These are phyloP conservation scores for Chrysosporium keratinophilum DNA, from an alignment of 2,329 filamentous ascomycete species.

Conservation along the genomic window DNA sequence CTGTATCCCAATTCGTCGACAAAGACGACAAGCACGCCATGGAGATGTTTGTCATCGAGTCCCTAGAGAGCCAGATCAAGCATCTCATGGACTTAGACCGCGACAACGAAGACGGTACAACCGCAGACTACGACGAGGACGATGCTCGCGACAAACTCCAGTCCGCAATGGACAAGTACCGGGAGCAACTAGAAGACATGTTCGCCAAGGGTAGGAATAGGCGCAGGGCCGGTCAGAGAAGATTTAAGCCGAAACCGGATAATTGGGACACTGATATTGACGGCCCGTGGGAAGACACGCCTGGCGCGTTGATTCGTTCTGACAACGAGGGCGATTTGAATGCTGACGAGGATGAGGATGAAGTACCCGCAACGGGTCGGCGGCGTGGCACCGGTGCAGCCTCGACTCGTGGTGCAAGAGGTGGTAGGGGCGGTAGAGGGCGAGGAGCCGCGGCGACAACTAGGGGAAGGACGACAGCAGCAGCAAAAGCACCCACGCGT, in stretches of 20 bases:
- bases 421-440: slow-evolving; percentile 17
- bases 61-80: slow-evolving; percentile 58
- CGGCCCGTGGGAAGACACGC: slow-evolving; percentile 73
- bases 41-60: slow-evolving; percentile 66
- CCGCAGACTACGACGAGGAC: slow-evolving; percentile 57
- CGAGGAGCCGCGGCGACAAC: slow-evolving; percentile 22
- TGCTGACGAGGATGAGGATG: slow-evolving; percentile 40
- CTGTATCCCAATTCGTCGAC: slow-evolving; percentile 82
- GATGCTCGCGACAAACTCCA: slow-evolving; percentile 60
- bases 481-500: slow-evolving; percentile 14
- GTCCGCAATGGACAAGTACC: slow-evolving; percentile 62
- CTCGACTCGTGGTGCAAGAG: slow-evolving; percentile 30
- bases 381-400: slow-evolving; percentile 36
- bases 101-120: slow-evolving; percentile 57
- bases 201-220: slow-evolving; percentile 57
- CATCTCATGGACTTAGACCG: slow-evolving; percentile 58
- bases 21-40: slow-evolving; percentile 93
- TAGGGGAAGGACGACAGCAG: slow-evolving; percentile 23
- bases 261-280: slow-evolving; percentile 85
- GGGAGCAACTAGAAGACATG: slow-evolving; percentile 57
- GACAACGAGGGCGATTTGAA: slow-evolving; percentile 39
- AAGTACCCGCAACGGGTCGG: slow-evolving; percentile 36
- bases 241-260: slow-evolving; percentile 63
- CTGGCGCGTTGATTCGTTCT: slow-evolving; percentile 53
- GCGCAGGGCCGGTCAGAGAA: slow-evolving; percentile 42